These are phyloP conservation scores for Pleurotus djamor DNA, from an alignment of 768 basidiomycete genomes.

Conservation along the genomic window DNA sequence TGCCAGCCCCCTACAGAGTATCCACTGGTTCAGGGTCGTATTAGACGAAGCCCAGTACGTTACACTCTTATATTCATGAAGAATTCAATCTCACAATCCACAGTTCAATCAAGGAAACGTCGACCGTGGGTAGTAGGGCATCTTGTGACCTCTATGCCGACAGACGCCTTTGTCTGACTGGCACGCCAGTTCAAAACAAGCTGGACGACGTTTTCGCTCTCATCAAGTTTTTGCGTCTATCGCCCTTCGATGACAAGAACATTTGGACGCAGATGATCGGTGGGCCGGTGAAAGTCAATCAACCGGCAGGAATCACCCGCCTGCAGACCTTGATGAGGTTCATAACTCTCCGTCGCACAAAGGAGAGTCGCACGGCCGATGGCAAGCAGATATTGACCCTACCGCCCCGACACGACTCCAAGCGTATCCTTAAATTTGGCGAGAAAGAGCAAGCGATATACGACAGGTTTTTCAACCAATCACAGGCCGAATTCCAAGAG, in stretches of 20 bases:
- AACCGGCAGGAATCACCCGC: constrained; percentile 86
- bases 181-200: constrained; percentile 99
- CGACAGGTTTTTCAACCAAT: constrained; percentile 84
- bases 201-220: constrained; percentile 97
- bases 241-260: constrained; percentile 91
- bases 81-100: neutral
- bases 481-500: constrained; percentile 89
- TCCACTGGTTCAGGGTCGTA: constrained; percentile 96
- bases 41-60: constrained; percentile 95
- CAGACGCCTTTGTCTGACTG: constrained; percentile 91
- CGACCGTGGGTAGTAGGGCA: constrained; percentile 91
- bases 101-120: constrained; percentile 96
- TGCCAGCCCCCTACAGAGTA: constrained; percentile 84
- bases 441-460: constrained; percentile 83
- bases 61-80: neutral
- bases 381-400: constrained; percentile 85
- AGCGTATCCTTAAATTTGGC: constrained; percentile 83
- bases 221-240: constrained; percentile 91
- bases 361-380: constrained; percentile 79
- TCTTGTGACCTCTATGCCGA: constrained; percentile 95
- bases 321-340: constrained; percentile 97
- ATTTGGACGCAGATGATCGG: constrained; percentile 94
- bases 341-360: constrained; percentile 94
- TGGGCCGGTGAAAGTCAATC: constrained; percentile 89
- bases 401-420: constrained; percentile 87